Evolutionary conservation across 1,139 yeast genomes (phyloP).

Genomic region (Blastobotrys illinoisensis): DNA sequence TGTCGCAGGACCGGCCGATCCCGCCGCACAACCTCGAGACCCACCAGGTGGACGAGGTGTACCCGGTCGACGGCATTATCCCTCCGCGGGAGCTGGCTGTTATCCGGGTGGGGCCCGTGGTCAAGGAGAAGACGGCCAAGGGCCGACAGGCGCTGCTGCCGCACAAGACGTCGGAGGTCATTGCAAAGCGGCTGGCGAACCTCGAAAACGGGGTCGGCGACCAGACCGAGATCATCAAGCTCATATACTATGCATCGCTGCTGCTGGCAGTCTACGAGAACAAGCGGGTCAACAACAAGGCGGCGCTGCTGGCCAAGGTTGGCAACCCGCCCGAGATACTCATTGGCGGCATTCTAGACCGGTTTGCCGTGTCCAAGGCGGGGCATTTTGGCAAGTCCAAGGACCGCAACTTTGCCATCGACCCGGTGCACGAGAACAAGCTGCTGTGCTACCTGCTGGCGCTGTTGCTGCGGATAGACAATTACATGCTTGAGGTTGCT

Average conservation of each 20-base stretch:
- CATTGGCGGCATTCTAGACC: constrained; percentile 64
- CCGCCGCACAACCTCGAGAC: constrained; percentile 76
- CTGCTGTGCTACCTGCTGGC: constrained; percentile 74
- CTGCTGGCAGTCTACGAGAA: constrained; percentile 73
- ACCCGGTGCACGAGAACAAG: constrained; percentile 84
- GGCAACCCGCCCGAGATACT: constrained; percentile 66
- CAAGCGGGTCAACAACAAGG: constrained; percentile 60
- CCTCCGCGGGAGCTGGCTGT: constrained; percentile 58
- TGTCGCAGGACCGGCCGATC: constrained; percentile 69
- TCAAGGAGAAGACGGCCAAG: constrained; percentile 46
- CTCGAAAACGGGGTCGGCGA: constrained; percentile 27
- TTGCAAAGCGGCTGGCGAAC: constrained; percentile 45
- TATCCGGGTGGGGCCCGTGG: constrained; percentile 56
- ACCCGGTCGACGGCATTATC: constrained; percentile 66
- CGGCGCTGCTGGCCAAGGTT: constrained; percentile 54
- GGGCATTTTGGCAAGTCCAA: constrained; percentile 68
- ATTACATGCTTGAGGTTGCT: constrained; percentile 66
- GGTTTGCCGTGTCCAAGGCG: constrained; percentile 63
- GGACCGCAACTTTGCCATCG: constrained; percentile 59
- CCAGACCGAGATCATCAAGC: constrained; percentile 54
- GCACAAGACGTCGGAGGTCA: constrained; percentile 49
- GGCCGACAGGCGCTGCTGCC: constrained; percentile 58
- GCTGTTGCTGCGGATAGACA: constrained; percentile 67
- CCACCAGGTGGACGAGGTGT: constrained; percentile 72
- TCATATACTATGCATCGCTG: constrained; percentile 72